These are phyloP conservation scores for Cercospora brassicicola DNA, from an alignment of 2,329 filamentous ascomycete species.

Conservation along the genomic window DNA sequence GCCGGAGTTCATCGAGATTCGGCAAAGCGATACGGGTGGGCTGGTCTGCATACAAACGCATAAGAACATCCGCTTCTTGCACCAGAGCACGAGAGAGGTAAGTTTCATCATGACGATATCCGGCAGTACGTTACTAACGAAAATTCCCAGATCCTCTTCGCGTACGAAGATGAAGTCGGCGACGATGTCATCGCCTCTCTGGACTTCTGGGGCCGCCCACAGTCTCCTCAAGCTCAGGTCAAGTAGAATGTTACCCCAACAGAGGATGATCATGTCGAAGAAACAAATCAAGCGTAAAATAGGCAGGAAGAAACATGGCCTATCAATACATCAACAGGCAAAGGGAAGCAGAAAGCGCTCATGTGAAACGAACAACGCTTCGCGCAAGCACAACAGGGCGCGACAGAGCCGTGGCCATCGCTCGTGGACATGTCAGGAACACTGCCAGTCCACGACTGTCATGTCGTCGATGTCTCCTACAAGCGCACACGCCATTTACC, in stretches of 20 bases:
- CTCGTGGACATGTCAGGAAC: background rate
- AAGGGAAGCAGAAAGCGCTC: background rate
- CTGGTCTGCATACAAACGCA: constrained; percentile 92
- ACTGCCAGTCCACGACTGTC: background rate
- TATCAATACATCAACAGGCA: background rate
- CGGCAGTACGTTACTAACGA: background rate
- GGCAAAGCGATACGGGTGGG: constrained; percentile 89
- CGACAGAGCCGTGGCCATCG: background rate
- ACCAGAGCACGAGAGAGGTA: constrained; percentile 92
- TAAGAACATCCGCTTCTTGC: constrained; percentile 95
- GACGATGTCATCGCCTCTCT: constrained; percentile 92
- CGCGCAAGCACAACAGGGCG: background rate
- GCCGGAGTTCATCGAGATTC: constrained; percentile 93
- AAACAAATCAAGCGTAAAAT: background rate
- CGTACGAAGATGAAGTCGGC: constrained; percentile 92
- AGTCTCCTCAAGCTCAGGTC: constrained; percentile 23
- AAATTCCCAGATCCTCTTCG: constrained; percentile 80
- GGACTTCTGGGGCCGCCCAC: constrained; percentile 76
- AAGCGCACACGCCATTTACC: background rate
- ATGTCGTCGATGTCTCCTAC: background rate
- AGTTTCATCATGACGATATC: constrained; percentile 36
- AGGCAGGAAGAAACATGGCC: background rate
- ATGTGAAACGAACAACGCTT: background rate
- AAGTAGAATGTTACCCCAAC: constrained; percentile 16
- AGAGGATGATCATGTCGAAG: background rate